Evolutionary conservation across 768 basidiomycete species (phyloP), one percentile per base, ranked within the genome.

Genomic region (Amyloporia xantha): DNA sequence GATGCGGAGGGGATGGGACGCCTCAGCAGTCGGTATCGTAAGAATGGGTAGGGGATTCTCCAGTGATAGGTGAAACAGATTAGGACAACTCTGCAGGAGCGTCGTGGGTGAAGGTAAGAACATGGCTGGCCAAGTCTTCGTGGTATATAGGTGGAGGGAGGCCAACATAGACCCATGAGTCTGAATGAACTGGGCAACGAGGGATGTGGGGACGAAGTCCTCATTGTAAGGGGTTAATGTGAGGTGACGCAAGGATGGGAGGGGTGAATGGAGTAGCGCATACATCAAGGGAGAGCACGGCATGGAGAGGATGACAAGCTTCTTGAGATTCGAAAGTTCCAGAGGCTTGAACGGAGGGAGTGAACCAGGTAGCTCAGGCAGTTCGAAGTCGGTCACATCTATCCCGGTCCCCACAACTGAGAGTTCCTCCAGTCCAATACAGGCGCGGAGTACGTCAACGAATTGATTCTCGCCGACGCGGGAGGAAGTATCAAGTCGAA

Each of bases 191-290:
- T 64, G 67, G 1, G 82, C 76, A 11, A 75, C 70, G 27, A 82
- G 71, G 4, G 85, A 76, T 20, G 67, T 62, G 12, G 84, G 78
- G 53, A 72, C 80, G 24, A 76, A 76, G 12, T 83, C 58, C 55
- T 87, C 85, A 48, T 86, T 75, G 57, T 84, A 87, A 1, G 87
- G 86, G 1, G 87, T 88, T 30, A 91, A 61, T 12, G 76, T 82
- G 17, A 91, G 68, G 54, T 80, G 81, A 27, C 62, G 71, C 36
- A 92, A 68, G 2, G 72, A 66, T 3, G 85, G 88, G 12, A 92
- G 76, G 0, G 78, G 62, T 0, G 84, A 75, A 33, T 69, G 62
- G 15, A 87, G 66, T 23, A 92, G 68, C 13, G 76, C 71, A 33
- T 75, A 65, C 64, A 89, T 69, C 26, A 88, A 68, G 19, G 81